A percentile compares a stretch with the other conserved stretches of the same genome.
Evolutionary conservation across 331 rosid species (phyloP).

Genomic region (Saraca asoca): DNA sequence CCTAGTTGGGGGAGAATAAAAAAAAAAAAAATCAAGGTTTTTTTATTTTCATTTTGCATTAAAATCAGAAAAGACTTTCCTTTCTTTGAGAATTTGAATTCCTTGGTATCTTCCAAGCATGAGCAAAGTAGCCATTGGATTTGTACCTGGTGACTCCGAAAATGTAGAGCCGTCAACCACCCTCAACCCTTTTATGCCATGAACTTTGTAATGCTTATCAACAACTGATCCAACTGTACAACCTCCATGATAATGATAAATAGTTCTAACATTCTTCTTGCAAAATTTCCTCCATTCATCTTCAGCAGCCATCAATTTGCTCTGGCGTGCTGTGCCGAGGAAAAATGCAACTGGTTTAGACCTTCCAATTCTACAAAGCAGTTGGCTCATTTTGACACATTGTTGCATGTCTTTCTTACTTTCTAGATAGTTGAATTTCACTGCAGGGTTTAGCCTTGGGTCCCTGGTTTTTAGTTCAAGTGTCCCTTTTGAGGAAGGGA

Average conservation of each 20-base stretch:
- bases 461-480: conserved; percentile 57
- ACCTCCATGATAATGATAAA: conserved; percentile 79
- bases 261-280: conserved; percentile 58
- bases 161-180: conserved; percentile 76
- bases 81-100: conserved; percentile 56
- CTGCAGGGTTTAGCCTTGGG: conserved; percentile 69
- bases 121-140: conserved; percentile 76
- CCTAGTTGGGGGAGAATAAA: too few relatives aligned
- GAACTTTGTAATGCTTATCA: conserved; percentile 52
- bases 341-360: conserved; percentile 57
- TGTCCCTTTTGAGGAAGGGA: conserved; percentile 57
- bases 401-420: conserved; percentile 49
- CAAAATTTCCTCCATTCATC: conserved; percentile 43
- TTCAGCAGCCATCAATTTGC: conserved; percentile 37
- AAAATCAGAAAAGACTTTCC: conserved; percentile 28
- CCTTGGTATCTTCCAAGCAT: conserved; percentile 91
- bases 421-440: conserved; percentile 68
- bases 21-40: too few relatives aligned
- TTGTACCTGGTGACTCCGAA: conserved; percentile 73
- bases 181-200: conserved; percentile 55
- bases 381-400: conserved; percentile 58
- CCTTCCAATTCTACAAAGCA: conserved; percentile 55
- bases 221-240: conserved; percentile 63
- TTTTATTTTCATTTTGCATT: conserved; percentile 17
- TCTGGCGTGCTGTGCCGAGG: conserved; percentile 45